phyloP scores from a whole-genome alignment of 495 filamentous ascomycete genomes.

The Margaritispora aquatica region DNA sequence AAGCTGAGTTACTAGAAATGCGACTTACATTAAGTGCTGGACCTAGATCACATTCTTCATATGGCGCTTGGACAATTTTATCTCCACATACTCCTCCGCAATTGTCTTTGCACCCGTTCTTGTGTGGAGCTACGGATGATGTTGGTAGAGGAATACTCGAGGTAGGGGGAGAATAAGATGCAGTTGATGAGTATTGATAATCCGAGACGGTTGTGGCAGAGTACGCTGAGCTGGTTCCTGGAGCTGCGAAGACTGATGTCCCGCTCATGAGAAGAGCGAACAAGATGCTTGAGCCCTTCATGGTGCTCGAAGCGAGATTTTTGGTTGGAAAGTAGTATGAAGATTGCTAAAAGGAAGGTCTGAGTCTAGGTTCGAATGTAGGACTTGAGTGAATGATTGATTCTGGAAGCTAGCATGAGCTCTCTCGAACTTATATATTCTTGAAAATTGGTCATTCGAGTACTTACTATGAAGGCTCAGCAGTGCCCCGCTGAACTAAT shows the following conservation, averaged over 20 bases:
- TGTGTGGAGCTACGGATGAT: not conserved
- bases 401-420: not conserved
- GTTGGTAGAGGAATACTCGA: not conserved
- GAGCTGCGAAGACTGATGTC: not conserved
- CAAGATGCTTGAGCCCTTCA: not conserved
- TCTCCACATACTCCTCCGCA: conserved; percentile 11
- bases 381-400: too few species aligned
- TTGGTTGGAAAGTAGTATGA: too few species aligned
- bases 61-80: conserved; percentile 4
- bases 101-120: not conserved
- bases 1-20: not conserved
- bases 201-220: not conserved
- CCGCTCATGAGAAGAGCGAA: not conserved
- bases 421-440: not conserved
- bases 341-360: too few species aligned
- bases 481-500: not conserved
- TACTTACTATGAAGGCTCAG: too few species aligned
- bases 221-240: not conserved
- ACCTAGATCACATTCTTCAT: conserved; percentile 10
- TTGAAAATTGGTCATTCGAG: not conserved
- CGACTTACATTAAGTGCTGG: conserved; percentile 2
- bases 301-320: not conserved
- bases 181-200: not conserved
- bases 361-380: too few species aligned
- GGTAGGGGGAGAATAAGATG: not conserved